Conservation (phyloP, 2,329 filamentous ascomycete genomes). For the Aureobasidium leucospermi region DNA sequence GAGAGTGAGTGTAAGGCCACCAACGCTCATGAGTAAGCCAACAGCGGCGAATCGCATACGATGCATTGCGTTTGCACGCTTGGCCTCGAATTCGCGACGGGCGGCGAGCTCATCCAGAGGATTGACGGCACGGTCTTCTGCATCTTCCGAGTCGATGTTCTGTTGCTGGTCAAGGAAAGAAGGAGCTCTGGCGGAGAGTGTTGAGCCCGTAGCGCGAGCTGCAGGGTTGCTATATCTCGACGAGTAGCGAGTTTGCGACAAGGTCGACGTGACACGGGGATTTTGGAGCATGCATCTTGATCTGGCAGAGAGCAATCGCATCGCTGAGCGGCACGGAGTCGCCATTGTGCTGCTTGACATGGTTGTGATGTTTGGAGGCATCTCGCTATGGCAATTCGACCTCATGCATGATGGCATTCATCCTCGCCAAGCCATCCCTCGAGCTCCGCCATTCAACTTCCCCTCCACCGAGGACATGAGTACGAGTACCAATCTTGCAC, state of each 20-base stretch:
- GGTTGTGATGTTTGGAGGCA: neutral
- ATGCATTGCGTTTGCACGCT: constrained; percentile 24
- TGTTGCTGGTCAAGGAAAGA: constrained; percentile 12
- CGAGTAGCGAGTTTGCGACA: constrained; percentile 18
- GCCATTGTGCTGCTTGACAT: constrained; percentile 13
- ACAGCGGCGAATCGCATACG: constrained; percentile 31
- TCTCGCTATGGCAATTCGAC: neutral
- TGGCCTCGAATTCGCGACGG: constrained; percentile 22
- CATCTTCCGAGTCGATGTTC: constrained; percentile 1
- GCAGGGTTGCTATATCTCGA: constrained; percentile 30
- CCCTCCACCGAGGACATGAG: neutral
- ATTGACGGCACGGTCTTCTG: constrained; percentile 11
- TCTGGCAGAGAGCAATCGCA: constrained; percentile 17
- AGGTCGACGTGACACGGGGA: neutral
- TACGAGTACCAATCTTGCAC: too few species aligned
- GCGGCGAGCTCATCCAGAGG: constrained; percentile 22
- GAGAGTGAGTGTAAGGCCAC: constrained; percentile 22
- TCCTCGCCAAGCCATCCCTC: neutral
- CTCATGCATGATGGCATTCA: neutral
- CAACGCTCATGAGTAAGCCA: constrained; percentile 28
- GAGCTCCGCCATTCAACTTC: neutral
- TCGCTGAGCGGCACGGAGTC: constrained; percentile 11
- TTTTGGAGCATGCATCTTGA: constrained; percentile 10
- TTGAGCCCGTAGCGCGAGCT: constrained; percentile 22
- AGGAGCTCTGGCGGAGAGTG: constrained; percentile 14